Conservation (phyloP, 345 rosid species). For the Sisymbrium irio region DNA sequence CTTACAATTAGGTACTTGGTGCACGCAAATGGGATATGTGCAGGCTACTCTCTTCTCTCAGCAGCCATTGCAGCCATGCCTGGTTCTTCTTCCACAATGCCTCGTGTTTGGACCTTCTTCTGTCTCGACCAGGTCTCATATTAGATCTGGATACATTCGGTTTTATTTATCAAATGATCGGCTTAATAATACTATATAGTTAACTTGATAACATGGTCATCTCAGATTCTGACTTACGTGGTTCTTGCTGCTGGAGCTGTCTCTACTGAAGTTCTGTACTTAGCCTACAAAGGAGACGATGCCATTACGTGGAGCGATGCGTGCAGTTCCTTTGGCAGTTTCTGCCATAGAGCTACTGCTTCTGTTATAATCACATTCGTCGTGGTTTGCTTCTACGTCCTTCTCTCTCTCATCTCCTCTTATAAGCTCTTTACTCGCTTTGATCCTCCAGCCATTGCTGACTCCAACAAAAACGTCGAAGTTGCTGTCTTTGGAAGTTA, state of each 20-base stretch:
- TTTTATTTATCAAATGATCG: neutral
- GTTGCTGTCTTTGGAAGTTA: constrained; percentile 38
- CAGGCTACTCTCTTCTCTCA: constrained; percentile 88
- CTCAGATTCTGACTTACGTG: constrained; percentile 62
- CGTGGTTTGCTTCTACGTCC: constrained; percentile 43
- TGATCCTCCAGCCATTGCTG: constrained; percentile 54
- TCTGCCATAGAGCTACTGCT: constrained; percentile 66
- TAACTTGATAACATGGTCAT: neutral
- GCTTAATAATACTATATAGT: neutral
- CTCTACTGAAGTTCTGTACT: constrained; percentile 66
- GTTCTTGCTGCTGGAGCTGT: constrained; percentile 71
- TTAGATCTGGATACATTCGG: neutral
- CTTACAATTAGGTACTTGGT: constrained; percentile 65
- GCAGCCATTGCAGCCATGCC: constrained; percentile 73
- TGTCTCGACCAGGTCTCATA: constrained; percentile 68
- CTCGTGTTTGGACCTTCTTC: constrained; percentile 89
- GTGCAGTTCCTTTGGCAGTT: constrained; percentile 56
- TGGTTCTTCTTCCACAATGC: constrained; percentile 55
- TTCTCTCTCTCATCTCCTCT: constrained; percentile 71
- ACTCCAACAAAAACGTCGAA: constrained; percentile 42
- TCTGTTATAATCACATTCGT: constrained; percentile 63
- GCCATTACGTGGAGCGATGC: constrained; percentile 77
- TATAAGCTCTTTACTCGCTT: constrained; percentile 76
- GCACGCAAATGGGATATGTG: constrained; percentile 96
- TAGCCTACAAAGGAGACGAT: constrained; percentile 63